Evolutionary conservation across 768 basidiomycete genomes (phyloP), one percentile per base, ranked within the genome.

Genomic region (Pulveroboletus sp.): DNA sequence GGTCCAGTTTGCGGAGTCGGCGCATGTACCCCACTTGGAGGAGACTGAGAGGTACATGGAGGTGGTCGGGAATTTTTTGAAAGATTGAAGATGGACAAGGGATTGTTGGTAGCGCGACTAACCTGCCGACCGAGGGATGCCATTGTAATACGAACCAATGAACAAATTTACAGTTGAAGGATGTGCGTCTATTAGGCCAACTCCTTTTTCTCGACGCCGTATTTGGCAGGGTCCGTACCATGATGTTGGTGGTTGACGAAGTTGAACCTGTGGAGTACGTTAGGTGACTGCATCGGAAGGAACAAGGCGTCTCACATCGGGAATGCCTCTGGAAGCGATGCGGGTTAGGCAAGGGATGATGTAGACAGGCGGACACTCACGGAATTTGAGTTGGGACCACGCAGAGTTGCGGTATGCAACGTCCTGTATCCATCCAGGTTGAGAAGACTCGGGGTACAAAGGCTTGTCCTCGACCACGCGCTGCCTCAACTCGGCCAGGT

Each of bases 351-450:
- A 20, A 20, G 24, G 35, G 17, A 37, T 29, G 29, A 41, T 16
- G 32, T 45, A 34, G 49, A 12, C 62, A 43, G 7, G 16, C 30
- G 38, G 49, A n/a, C 37, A 76, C 84, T 67, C 66, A 89, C 89
- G 78, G 65, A 96, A 88, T 70, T 94, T 95, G 58, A 96, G 80
- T 68, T 94, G 92, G n/a, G 89, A 89, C 76, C 85, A 95, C 12
- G 78, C 84, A 11, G 91, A 94, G 74, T 97, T 97, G 59, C 88
- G 76, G 68, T 83, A 79, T 30, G 95, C 93, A 47, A 86, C 81
- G 49, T 77, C 83, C 70, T 96, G 93, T 38, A 96, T 82, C 85
- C 91, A 94, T 42, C 69, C 74, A 10, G 87, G 86, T 63, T 96
- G 84, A 57, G 79, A 76, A 11, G 89, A 91, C 62, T 84, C 77